These are phyloP conservation scores for Trichoderma koningii DNA, from an alignment of 2,329 filamentous ascomycete genomes.

Conservation along the genomic window DNA sequence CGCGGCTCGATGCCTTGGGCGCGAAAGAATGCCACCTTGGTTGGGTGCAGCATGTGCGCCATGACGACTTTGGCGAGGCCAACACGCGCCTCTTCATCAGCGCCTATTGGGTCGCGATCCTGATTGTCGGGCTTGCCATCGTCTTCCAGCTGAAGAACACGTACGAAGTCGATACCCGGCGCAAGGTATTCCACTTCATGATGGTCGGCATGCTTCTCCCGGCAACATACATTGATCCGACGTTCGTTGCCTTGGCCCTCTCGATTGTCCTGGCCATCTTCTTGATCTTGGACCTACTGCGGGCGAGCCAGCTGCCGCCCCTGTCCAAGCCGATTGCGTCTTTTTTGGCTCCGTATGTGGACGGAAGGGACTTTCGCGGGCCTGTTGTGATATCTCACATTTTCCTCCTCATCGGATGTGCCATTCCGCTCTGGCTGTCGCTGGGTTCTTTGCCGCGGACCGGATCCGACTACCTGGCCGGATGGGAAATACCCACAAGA, in stretches of 20 bases:
- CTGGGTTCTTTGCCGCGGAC: slow-evolving; percentile 68
- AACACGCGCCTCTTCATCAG: slow-evolving; percentile 79
- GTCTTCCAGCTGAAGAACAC: slow-evolving; percentile 74
- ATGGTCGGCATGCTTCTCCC: slow-evolving; percentile 97
- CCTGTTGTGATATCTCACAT: slow-evolving; percentile 96
- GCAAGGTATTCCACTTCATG: slow-evolving; percentile 97
- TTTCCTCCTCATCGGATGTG: slow-evolving; percentile 91
- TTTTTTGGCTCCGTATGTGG: slow-evolving; percentile 91
- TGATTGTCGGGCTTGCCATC: slow-evolving; percentile 69
- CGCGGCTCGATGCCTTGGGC: slow-evolving; percentile 38
- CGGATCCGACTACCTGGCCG: slow-evolving; percentile 58
- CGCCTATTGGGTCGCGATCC: slow-evolving; percentile 71
- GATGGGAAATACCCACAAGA: slow-evolving; percentile 73
- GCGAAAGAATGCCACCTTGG: slow-evolving; percentile 52
- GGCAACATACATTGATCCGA: slow-evolving; percentile 81
- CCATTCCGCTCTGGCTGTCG: slow-evolving; percentile 89
- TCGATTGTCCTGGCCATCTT: slow-evolving; percentile 79
- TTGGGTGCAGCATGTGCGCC: slow-evolving; percentile 67
- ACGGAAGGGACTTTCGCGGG: slow-evolving; percentile 87
- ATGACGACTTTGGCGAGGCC: slow-evolving; percentile 67
- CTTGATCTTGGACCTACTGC: slow-evolving; percentile 81
- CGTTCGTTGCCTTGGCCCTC: slow-evolving; percentile 79
- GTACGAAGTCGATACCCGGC: slow-evolving; percentile 90
- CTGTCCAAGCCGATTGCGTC: slow-evolving; percentile 80
- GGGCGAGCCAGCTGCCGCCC: slow-evolving; percentile 88